Evolutionary conservation across 768 basidiomycete genomes (phyloP), one percentile per base, ranked within the genome.

Genomic region (Rossbeevera mucosa): DNA sequence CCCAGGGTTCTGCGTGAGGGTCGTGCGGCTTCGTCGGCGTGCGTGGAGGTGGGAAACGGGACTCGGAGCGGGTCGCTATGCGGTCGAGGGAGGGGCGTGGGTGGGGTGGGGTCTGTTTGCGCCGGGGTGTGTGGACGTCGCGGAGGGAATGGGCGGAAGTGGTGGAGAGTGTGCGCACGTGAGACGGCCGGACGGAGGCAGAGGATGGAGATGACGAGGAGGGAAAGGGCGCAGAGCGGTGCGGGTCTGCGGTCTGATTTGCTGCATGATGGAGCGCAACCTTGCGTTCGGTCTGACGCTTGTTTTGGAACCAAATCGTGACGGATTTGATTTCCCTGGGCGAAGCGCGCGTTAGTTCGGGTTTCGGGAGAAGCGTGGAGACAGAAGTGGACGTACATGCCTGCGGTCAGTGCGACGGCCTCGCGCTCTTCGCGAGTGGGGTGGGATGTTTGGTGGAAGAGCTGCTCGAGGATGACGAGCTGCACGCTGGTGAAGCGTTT

Each of bases 351-450:
- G 53, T 69, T 12, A 63, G 59, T 48, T 20, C n/a, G 30, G 22
- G 54, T 16, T 18, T 33, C 45, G 46, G 38, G 25, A 21, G 30
- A 26, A 20, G 13, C 20, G 26, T 18, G 28, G 18, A 12, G 16
- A 21, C 8, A 20, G 51, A 40, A 5, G 36, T 12, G 16, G 53
- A 59, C 84, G 64, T 69, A 88, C 86, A 88, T 86, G 64, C 73
- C 75, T 12, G 82, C 82, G 11, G 80, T 72, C 40, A 66, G 74
- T 8, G 85, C 85, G 40, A 86, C 74, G 0, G 73, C 66, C 56
- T 88, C 86, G 56, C 86, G 80, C 56, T 88, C 81, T 54, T 83
- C 82, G 30, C 86, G 79, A n/a, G 84, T 84, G 5, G 86, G 86
- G 62, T 88, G 86, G 0, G 85, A 85, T 51, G 79, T 80, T 55